A percentile compares a stretch with the other conserved stretches of the same genome.
Evolutionary conservation across 73 alveolate species (phyloP).

Genomic region (Blepharisma japonicum): DNA sequence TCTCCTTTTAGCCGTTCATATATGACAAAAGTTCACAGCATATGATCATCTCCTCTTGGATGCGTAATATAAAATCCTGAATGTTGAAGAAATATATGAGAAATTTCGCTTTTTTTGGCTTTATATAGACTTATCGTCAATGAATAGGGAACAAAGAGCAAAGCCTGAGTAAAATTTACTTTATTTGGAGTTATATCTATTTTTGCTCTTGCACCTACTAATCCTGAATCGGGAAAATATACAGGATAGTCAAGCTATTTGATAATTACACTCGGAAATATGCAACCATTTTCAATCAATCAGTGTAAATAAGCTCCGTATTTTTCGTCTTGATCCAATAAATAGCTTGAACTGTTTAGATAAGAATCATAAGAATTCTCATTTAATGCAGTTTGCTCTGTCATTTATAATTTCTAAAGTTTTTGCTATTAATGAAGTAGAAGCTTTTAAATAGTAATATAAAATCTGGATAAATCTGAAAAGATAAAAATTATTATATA

Average conservation of each 20-base stretch:
- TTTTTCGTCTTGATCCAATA: not conserved
- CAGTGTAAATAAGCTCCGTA: not conserved
- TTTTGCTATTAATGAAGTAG: too few species aligned
- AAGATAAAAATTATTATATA: too few species aligned
- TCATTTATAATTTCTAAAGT: too few species aligned
- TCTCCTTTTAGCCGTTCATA: conserved; percentile 46
- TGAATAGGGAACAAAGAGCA: conserved; percentile 4
- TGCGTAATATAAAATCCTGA: not conserved
- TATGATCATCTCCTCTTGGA: not conserved
- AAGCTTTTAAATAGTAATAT: too few species aligned
- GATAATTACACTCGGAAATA: conserved; percentile 7
- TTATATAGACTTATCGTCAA: not conserved
- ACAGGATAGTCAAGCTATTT: conserved; percentile 25
- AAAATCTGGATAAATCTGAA: too few species aligned
- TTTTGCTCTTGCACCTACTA: not conserved
- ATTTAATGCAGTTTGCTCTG: too few species aligned
- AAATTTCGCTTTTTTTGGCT: conserved; percentile 20
- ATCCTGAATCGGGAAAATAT: not conserved
- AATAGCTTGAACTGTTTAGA: too few species aligned
- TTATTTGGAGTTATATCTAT: conserved; percentile 8
- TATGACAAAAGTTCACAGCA: conserved; percentile 31
- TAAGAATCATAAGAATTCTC: too few species aligned
- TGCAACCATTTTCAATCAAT: not conserved
- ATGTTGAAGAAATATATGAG: not conserved
- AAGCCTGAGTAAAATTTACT: not conserved